Evolutionary conservation across 768 basidiomycete genomes (phyloP).

Genomic region (Suillus sp.): DNA sequence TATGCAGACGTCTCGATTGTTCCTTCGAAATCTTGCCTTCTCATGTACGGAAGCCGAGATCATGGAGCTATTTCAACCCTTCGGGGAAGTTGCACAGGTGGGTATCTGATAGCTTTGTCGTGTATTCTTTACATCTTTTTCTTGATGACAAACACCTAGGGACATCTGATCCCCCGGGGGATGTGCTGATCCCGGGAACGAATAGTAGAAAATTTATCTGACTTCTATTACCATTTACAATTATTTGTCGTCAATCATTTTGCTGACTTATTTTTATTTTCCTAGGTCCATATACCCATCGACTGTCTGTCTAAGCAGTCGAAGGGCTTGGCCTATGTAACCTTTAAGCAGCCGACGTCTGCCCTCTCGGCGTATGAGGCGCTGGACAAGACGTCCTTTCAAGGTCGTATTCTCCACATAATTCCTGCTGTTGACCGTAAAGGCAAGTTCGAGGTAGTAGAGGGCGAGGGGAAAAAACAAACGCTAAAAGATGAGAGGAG

Average conservation of each 20-base stretch:
- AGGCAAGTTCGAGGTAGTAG: conserved; percentile 44
- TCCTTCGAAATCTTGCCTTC: conserved; percentile 94
- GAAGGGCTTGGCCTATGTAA: conserved; percentile 67
- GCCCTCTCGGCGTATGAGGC: conserved; percentile 73
- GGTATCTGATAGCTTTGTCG: conserved; percentile 26
- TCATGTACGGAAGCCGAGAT: conserved; percentile 77
- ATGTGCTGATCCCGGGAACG: conserved; percentile 49
- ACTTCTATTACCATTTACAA: conserved; percentile 11
- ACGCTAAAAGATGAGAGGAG: conserved; percentile 61
- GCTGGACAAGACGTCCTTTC: conserved; percentile 84
- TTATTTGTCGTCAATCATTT: background rate
- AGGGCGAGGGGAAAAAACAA: conserved; percentile 44
- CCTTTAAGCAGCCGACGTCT: conserved; percentile 44
- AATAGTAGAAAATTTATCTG: conserved; percentile 57
- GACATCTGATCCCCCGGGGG: conserved; percentile 47
- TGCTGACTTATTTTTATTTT: background rate
- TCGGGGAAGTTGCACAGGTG: conserved; percentile 80
- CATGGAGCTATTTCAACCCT: conserved; percentile 58
- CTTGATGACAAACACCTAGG: conserved; percentile 48
- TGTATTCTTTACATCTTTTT: conserved; percentile 12
- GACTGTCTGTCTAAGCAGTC: conserved; percentile 46
- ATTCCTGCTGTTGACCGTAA: conserved; percentile 79
- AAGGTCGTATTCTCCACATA: conserved; percentile 90
- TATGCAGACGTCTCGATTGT: conserved; percentile 75
- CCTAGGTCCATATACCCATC: conserved; percentile 59